Evolutionary conservation across 2,329 filamentous ascomycete genomes (phyloP).

Genomic region (Paraphaeosphaeria sporulosa): DNA sequence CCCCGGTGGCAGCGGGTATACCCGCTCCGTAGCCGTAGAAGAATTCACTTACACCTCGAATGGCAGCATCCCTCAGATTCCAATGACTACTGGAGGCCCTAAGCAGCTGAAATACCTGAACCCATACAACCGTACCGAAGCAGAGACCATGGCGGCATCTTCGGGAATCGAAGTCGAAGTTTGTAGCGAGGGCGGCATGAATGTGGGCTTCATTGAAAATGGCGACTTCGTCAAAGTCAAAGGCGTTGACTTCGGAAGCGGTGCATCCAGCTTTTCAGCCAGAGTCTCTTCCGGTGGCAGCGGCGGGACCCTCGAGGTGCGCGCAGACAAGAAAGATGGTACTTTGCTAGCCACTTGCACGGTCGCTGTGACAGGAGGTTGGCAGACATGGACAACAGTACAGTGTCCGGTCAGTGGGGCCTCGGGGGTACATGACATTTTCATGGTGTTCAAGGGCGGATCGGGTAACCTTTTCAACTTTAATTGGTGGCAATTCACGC

Average conservation of each 20-base stretch:
- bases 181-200: slow-evolving; percentile 26
- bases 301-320: too few species aligned
- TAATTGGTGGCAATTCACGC: too few species aligned
- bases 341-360: too few species aligned
- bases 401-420: too few species aligned
- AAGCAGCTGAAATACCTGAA: slow-evolving; percentile 25
- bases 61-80: slow-evolving; percentile 26
- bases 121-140: slow-evolving; percentile 23
- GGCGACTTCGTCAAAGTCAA: slow-evolving; percentile 26
- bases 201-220: slow-evolving; percentile 23
- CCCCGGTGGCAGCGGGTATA: slow-evolving; percentile 27
- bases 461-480: too few species aligned
- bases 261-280: slow-evolving; percentile 2
- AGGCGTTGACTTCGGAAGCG: slow-evolving; percentile 23
- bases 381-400: too few species aligned
- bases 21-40: slow-evolving; percentile 23
- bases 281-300: too few species aligned
- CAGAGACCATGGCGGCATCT: slow-evolving; percentile 23
- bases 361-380: too few species aligned
- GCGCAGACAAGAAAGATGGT: too few species aligned
- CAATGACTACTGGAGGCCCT: slow-evolving; percentile 22
- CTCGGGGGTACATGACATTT: too few species aligned
- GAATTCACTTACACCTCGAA: slow-evolving; percentile 25
- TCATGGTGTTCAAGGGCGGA: too few species aligned
- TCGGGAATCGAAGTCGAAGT: slow-evolving; percentile 23